These are phyloP conservation scores for Triticum dicoccoides DNA, from an alignment of 176 grass and related monocot species.

Conservation along the genomic window DNA sequence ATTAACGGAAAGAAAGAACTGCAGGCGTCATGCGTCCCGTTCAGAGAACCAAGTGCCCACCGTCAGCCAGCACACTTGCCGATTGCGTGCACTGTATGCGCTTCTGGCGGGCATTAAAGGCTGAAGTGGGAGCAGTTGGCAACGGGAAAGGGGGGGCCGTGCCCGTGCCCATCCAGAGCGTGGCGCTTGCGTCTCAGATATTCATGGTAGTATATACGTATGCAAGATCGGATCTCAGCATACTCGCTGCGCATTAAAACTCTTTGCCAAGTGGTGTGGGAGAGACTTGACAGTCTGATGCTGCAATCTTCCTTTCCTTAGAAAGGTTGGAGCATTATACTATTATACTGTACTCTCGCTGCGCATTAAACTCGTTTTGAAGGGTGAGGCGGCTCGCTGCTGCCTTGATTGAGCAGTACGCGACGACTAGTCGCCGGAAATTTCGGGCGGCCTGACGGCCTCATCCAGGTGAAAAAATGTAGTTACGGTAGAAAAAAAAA, in stretches of 20 bases:
- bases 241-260: not conserved
- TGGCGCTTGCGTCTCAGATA: not conserved
- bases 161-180: not conserved
- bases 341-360: not conserved
- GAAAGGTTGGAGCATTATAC: too few species aligned
- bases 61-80: not conserved
- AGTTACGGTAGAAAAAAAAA: too few species aligned
- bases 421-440: not conserved
- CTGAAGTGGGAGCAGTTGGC: not conserved
- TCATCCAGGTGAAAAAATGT: not conserved
- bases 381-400: not conserved
- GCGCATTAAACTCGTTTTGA: not conserved
- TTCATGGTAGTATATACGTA: not conserved
- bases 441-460: too few species aligned
- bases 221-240: not conserved
- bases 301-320: not conserved
- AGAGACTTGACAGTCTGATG: too few species aligned
- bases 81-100: not conserved
- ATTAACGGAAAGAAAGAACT: not conserved
- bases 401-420: too few species aligned
- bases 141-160: not conserved
- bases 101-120: not conserved
- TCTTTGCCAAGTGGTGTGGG: not conserved
- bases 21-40: not conserved
- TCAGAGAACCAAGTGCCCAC: not conserved